A percentile compares a stretch with the other conserved stretches of the same genome.
These are phyloP conservation scores for Talaromyces marneffei DNA, from an alignment of 2,329 filamentous ascomycete genomes.

Conservation along the genomic window DNA sequence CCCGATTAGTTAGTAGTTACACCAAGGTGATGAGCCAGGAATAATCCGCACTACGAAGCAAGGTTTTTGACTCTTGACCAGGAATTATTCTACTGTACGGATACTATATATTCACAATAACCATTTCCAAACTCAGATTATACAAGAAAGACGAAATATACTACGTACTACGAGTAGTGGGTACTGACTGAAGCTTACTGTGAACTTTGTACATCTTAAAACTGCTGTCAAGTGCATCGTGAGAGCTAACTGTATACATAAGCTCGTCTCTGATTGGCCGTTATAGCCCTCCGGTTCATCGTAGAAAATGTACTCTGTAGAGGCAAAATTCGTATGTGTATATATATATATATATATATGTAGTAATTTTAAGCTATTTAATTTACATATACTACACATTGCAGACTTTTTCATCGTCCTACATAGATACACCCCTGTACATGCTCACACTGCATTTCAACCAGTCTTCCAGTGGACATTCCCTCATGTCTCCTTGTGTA, in stretches of 20 bases:
- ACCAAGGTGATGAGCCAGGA: no score
- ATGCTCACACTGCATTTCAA: neutral
- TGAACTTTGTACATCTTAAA: neutral
- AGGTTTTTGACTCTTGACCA: neutral
- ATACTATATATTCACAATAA: neutral
- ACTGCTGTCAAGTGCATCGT: no score
- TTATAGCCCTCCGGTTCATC: no score
- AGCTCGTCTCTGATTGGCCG: neutral
- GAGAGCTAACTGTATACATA: neutral
- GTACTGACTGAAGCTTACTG: neutral
- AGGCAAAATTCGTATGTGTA: no score
- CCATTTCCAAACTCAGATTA: neutral
- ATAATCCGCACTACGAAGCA: no score
- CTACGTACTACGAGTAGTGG: neutral
- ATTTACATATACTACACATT: neutral
- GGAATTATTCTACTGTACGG: neutral
- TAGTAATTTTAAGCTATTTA: no score
- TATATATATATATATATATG: no score
- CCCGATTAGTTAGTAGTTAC: no score
- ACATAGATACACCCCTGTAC: neutral
- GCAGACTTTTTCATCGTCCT: neutral
- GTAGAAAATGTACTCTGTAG: no score
- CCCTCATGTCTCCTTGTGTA: neutral
- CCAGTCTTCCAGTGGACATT: neutral
- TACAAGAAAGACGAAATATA: neutral